phyloP scores from a whole-genome alignment of 257 asterid genomes.

The Marsdenia floribunda region DNA sequence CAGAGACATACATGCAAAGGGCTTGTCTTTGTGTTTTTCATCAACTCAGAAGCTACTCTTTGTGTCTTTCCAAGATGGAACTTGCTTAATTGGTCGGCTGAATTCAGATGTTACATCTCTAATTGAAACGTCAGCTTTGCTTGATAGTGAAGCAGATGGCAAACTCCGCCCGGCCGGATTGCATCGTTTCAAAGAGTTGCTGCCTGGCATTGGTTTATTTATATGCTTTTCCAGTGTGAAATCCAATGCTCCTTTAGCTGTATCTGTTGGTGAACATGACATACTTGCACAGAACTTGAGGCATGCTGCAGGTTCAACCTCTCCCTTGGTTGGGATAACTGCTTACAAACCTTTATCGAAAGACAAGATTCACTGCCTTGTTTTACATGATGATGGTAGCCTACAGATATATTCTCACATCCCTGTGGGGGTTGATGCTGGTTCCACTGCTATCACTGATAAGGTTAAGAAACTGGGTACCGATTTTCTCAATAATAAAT shows the following conservation, averaged over 20 bases:
- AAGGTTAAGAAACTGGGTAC: constrained; percentile 87
- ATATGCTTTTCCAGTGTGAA: constrained; percentile 84
- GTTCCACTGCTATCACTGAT: constrained; percentile 60
- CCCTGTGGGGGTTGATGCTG: constrained; percentile 64
- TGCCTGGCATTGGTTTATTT: constrained; percentile 68
- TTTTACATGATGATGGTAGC: constrained; percentile 98
- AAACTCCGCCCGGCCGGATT: constrained; percentile 82
- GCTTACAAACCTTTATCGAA: constrained; percentile 94
- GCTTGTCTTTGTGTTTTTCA: constrained; percentile 73
- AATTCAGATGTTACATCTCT: constrained; percentile 72
- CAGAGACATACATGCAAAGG: constrained; percentile 51
- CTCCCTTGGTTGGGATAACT: constrained; percentile 91
- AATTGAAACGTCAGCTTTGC: constrained; percentile 60
- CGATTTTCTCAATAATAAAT: constrained; percentile 82
- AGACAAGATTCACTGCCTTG: constrained; percentile 92
- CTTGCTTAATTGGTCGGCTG: constrained; percentile 73
- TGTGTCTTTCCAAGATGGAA: constrained; percentile 91
- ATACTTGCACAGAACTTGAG: constrained; percentile 75
- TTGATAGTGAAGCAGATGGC: constrained; percentile 73
- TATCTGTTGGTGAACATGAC: constrained; percentile 81
- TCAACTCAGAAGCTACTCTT: constrained; percentile 78
- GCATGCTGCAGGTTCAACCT: constrained; percentile 72
- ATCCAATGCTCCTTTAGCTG: constrained; percentile 62
- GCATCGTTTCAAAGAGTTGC: constrained; percentile 90
- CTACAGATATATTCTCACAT: constrained; percentile 90